Conservation (phyloP, 768 basidiomycete species). For the Tephrocybe sp. region DNA sequence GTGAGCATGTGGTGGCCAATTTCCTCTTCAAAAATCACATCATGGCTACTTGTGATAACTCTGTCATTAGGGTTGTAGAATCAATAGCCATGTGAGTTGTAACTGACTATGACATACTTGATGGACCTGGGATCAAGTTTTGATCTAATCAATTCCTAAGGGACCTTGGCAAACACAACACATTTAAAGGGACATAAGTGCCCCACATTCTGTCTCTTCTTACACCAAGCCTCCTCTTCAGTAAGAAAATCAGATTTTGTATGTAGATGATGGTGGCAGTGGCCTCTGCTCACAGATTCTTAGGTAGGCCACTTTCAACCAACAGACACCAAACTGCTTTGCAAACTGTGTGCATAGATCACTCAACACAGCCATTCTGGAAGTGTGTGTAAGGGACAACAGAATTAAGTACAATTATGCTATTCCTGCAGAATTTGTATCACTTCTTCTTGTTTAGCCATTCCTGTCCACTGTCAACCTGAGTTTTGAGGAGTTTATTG, state of each 20-base stretch:
- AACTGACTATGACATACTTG: slow-evolving; percentile 20
- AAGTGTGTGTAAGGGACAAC: background rate
- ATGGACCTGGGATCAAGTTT: slow-evolving; percentile 14
- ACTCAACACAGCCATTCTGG: background rate
- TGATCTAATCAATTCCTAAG: background rate
- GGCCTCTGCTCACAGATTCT: background rate
- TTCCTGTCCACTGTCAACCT: background rate
- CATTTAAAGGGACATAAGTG: background rate
- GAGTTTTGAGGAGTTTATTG: background rate
- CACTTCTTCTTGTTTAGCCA: background rate
- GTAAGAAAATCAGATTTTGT: background rate
- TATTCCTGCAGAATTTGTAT: background rate
- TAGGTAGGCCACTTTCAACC: background rate
- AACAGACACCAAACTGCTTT: background rate
- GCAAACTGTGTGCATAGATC: background rate
- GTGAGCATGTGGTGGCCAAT: slow-evolving; percentile 6
- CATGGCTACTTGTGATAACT: slow-evolving; percentile 9
- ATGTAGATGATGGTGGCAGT: background rate
- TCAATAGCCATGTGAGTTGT: slow-evolving; percentile 16
- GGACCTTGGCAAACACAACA: background rate
- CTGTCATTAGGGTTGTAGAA: slow-evolving; percentile 10
- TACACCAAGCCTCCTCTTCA: background rate
- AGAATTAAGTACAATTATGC: background rate
- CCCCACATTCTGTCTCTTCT: background rate
- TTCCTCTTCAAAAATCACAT: slow-evolving; percentile 26